These are phyloP conservation scores for Marsdenia floribunda DNA, from an alignment of 257 asterid genomes.

Conservation along the genomic window DNA sequence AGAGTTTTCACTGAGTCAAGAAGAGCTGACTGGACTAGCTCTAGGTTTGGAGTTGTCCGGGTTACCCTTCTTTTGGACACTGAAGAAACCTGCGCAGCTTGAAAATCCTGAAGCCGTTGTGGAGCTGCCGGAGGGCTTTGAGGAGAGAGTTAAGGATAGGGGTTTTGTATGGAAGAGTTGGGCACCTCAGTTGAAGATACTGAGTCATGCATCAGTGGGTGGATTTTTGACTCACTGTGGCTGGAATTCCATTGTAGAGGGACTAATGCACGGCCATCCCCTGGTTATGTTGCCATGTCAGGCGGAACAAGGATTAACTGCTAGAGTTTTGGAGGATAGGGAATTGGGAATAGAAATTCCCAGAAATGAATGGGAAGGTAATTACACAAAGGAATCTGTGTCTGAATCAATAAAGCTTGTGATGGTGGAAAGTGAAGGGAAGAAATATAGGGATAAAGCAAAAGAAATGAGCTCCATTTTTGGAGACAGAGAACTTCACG, in stretches of 20 bases:
- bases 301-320: constrained; percentile 34
- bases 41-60: constrained; percentile 28
- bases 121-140: constrained; percentile 26
- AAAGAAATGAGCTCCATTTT: constrained; percentile 13
- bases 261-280: constrained; percentile 22
- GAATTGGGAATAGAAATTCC: constrained; percentile 27
- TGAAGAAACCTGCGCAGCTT: constrained; percentile 15
- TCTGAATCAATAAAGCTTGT: constrained; percentile 25
- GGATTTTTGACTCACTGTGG: constrained; percentile 31
- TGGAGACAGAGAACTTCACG: constrained; percentile 19
- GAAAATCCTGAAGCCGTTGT: not conserved
- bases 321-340: constrained; percentile 24
- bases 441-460: constrained; percentile 12
- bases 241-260: constrained; percentile 32
- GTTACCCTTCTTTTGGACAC: constrained; percentile 28
- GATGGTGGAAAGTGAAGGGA: constrained; percentile 24
- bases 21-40: constrained; percentile 29
- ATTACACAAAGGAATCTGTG: constrained; percentile 20
- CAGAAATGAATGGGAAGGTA: constrained; percentile 29
- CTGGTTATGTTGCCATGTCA: constrained; percentile 30
- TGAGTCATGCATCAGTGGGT: constrained; percentile 26
- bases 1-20: constrained; percentile 22
- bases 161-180: constrained; percentile 33
- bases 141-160: constrained; percentile 16
- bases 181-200: constrained; percentile 29